phyloP scores from a whole-genome alignment of 2,329 filamentous ascomycete species.

The Fusarium mangiferae region DNA sequence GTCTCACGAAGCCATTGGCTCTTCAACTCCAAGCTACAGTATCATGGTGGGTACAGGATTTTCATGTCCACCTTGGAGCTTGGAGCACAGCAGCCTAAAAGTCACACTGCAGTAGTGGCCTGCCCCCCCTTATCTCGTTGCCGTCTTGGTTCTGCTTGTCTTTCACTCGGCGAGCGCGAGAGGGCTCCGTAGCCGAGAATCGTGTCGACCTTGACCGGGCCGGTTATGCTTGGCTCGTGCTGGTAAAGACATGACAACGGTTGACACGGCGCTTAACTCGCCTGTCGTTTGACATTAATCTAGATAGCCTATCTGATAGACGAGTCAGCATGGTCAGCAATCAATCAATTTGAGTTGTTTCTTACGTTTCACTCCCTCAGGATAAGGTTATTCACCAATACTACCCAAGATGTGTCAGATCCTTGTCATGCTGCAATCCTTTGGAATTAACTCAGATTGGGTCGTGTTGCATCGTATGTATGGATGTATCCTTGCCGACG shows the following conservation, averaged over 20 bases:
- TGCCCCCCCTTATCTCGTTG: conserved; percentile 28
- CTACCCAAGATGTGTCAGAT: conserved; percentile 22
- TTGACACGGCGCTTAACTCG: conserved; percentile 22
- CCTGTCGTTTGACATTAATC: not conserved
- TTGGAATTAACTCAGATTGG: not conserved
- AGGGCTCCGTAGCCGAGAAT: conserved; percentile 7
- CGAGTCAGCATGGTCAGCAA: not conserved
- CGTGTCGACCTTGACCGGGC: conserved; percentile 10
- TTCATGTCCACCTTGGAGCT: conserved; percentile 14
- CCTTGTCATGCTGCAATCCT: conserved; percentile 10
- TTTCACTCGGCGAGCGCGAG: conserved; percentile 30
- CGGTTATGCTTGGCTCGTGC: conserved; percentile 24
- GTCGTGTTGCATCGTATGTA: not conserved
- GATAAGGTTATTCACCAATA: conserved; percentile 10
- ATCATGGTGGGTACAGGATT: conserved; percentile 31
- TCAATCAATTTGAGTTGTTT: conserved; percentile 5
- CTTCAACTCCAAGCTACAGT: not conserved
- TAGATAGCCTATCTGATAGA: not conserved
- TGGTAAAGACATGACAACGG: conserved; percentile 1
- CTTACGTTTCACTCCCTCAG: not conserved
- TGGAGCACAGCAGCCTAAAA: not conserved
- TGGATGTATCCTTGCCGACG: not conserved
- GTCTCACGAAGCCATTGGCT: conserved; percentile 10
- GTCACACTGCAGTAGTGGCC: conserved; percentile 7
- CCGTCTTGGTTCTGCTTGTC: conserved; percentile 18